A percentile compares a stretch with the other conserved stretches of the same genome.
phyloP scores from a whole-genome alignment of 208 protist genomes.

The Herpetomonas tarakana region DNA sequence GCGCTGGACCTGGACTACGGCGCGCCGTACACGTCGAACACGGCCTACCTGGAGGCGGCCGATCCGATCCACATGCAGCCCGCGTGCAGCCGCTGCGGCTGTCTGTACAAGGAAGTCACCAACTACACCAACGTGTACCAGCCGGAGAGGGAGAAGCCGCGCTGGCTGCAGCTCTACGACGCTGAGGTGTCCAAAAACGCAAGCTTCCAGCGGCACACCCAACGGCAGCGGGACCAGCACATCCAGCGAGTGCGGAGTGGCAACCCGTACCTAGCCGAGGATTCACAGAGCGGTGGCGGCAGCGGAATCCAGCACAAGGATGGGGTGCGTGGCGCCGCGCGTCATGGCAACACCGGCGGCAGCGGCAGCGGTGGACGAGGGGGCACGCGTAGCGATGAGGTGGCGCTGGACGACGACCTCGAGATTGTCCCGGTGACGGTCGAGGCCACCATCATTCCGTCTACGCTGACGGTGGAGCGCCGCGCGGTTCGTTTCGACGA shows the following conservation, averaged over 20 bases:
- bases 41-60: constrained; percentile 77
- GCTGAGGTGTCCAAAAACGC: constrained; percentile 10
- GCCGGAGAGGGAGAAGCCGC: constrained; percentile 27
- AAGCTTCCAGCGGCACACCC: background rate
- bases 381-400: too few species aligned
- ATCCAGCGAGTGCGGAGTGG: background rate
- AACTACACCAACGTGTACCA: constrained; percentile 1
- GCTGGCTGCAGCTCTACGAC: constrained; percentile 41
- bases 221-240: background rate
- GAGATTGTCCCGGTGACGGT: background rate
- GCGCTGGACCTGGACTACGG: constrained; percentile 82
- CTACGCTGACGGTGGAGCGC: background rate
- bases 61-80: constrained; percentile 63
- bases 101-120: constrained; percentile 40
- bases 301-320: too few species aligned
- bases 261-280: background rate
- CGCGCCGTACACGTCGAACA: constrained; percentile 56
- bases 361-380: too few species aligned
- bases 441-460: background rate
- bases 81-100: constrained; percentile 71
- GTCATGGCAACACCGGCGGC: too few species aligned
- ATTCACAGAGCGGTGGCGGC: background rate
- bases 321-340: too few species aligned
- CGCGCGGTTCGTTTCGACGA: background rate
- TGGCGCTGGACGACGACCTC: too few species aligned